These are phyloP conservation scores for Agarophyton chilense DNA, from an alignment of 23 red algal species.

Conservation along the genomic window DNA sequence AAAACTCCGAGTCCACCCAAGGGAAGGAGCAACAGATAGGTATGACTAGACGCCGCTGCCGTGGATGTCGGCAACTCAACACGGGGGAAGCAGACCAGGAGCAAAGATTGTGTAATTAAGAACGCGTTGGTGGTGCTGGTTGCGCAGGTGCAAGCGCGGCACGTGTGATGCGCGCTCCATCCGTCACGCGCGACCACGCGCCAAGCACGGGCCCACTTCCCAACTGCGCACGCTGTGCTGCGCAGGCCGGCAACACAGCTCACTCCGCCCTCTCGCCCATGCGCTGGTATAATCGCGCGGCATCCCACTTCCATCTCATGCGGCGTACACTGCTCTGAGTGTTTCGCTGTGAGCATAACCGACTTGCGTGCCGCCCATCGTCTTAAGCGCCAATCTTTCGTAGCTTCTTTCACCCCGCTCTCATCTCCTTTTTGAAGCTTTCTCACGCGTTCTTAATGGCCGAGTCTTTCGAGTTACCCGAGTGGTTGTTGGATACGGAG, in stretches of 20 bases:
- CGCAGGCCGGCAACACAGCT: background rate
- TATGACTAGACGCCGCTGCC: too few relatives aligned
- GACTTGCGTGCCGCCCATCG: background rate
- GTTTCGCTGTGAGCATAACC: background rate
- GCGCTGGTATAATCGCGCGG: background rate
- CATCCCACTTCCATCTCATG: background rate
- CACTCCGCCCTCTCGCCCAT: background rate
- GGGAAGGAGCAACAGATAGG: too few relatives aligned
- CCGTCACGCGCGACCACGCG: background rate
- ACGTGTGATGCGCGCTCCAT: background rate
- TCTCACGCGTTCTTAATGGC: background rate
- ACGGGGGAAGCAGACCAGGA: too few relatives aligned
- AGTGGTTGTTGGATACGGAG: slow-evolving; percentile 12
- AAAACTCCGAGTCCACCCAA: too few relatives aligned
- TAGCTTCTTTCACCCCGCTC: background rate
- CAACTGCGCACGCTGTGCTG: background rate
- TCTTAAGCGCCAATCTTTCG: background rate
- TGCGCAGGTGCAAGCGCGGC: background rate
- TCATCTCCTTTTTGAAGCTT: background rate
- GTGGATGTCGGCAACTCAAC: too few relatives aligned
- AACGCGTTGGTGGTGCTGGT: too few relatives aligned
- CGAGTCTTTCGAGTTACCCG: slow-evolving; percentile 7
- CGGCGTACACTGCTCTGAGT: background rate
- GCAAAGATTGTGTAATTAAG: too few relatives aligned
- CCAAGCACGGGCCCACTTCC: background rate